Evolutionary conservation across 371 early-diverging fungal genomes (phyloP).

Genomic region (Apophysomyces elegans): DNA sequence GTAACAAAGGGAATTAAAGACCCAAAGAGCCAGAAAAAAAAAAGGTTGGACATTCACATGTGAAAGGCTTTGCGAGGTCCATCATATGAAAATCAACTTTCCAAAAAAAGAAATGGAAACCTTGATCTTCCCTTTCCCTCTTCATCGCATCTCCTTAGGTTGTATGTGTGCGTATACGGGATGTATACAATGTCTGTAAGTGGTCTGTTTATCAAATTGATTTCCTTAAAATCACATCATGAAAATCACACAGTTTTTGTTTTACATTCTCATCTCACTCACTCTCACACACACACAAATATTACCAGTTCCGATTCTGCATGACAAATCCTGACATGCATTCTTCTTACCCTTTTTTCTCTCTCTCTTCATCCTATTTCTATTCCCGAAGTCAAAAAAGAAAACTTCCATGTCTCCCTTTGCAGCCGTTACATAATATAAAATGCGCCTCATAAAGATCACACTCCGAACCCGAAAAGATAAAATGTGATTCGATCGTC

Average conservation of each 20-base stretch:
- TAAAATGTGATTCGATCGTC: neutral
- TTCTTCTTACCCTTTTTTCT: neutral
- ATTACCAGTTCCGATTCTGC: constrained; percentile 3
- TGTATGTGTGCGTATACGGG: neutral
- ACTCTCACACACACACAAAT: neutral
- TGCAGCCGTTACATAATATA: neutral
- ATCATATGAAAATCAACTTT: neutral
- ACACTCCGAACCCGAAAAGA: neutral
- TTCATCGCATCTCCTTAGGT: neutral
- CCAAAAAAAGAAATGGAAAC: constrained; percentile 12
- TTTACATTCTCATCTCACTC: neutral
- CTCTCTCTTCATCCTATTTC: neutral
- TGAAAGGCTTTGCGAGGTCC: constrained; percentile 16
- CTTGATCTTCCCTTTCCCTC: constrained; percentile 9
- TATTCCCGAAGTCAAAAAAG: too few species aligned
- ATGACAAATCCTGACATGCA: constrained; percentile 9
- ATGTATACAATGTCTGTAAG: too few species aligned
- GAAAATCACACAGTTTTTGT: neutral
- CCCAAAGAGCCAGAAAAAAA: neutral
- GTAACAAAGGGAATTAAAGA: constrained; percentile 10
- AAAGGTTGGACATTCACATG: constrained; percentile 10
- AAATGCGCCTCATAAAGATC: neutral
- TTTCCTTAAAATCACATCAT: neutral
- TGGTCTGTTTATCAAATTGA: too few species aligned
- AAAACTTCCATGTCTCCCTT: too few species aligned